phyloP scores from a whole-genome alignment of 2,329 filamentous ascomycete genomes.

The Clonostachys sp. region DNA sequence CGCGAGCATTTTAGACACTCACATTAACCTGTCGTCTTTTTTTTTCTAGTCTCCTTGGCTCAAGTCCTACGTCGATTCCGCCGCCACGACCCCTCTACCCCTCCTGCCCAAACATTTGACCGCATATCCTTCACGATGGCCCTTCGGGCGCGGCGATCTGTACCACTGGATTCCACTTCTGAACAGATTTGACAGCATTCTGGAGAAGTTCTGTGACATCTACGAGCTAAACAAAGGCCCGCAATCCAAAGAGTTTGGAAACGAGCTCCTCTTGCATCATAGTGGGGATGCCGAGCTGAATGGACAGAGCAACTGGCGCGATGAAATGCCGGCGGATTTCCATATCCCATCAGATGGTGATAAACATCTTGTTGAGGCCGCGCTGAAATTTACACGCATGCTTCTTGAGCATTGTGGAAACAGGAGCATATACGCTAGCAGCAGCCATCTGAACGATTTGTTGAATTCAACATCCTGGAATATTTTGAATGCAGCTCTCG shows the following conservation, averaged over 20 bases:
- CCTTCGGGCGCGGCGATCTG: conserved; percentile 89
- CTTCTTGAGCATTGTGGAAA: conserved; percentile 95
- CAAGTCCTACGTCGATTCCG: conserved; percentile 70
- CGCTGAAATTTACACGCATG: conserved; percentile 82
- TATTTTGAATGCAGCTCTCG: conserved; percentile 72
- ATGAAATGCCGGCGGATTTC: conserved; percentile 1
- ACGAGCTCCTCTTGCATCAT: conserved; percentile 58
- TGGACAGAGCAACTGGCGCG: conserved; percentile 1
- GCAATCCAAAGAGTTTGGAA: conserved; percentile 72
- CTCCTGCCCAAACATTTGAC: conserved; percentile 73
- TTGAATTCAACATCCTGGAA: conserved; percentile 81
- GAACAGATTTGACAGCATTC: conserved; percentile 86
- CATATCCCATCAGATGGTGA: conserved; percentile 62
- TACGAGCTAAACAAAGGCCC: conserved; percentile 80
- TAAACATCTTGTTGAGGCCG: conserved; percentile 69
- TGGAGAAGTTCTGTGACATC: conserved; percentile 74
- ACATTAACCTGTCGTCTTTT: conserved; percentile 15
- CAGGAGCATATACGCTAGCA: conserved; percentile 92
- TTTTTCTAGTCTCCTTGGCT: conserved; percentile 75
- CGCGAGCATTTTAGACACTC: neutral
- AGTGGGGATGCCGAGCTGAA: conserved; percentile 5
- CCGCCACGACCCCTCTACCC: conserved; percentile 65
- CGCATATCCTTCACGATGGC: conserved; percentile 85
- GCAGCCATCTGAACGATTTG: conserved; percentile 80
- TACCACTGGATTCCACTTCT: conserved; percentile 97